These are phyloP conservation scores for Ustilago xerochloae DNA, from an alignment of 1,284 basidiomycete genomes.

Conservation along the genomic window DNA sequence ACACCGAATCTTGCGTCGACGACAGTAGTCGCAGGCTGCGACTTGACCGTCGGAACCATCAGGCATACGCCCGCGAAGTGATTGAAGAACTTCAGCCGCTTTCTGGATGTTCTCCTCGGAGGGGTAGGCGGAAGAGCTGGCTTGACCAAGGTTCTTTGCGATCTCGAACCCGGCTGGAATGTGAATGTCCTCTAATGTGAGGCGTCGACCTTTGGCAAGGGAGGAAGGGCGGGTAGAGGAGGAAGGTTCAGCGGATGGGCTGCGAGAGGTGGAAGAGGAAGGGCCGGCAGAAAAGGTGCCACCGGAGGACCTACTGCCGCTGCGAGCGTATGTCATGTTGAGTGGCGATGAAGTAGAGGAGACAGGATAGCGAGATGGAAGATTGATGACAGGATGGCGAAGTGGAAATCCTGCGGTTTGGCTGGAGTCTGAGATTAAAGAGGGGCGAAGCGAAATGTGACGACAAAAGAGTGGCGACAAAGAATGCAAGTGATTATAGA, in stretches of 20 bases:
- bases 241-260: conserved; percentile 22
- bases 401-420: background rate
- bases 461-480: background rate
- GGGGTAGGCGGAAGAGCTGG: conserved; percentile 34
- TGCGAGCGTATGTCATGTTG: conserved; percentile 32
- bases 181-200: conserved; percentile 47
- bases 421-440: too few species aligned
- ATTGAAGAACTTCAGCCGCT: conserved; percentile 39
- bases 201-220: conserved; percentile 15
- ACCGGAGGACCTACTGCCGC: conserved; percentile 30
- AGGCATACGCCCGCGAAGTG: conserved; percentile 46
- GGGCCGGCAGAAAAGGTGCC: conserved; percentile 15
- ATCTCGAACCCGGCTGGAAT: conserved; percentile 51
- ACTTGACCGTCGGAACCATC: conserved; percentile 50
- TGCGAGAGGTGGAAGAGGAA: conserved; percentile 33
- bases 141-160: conserved; percentile 32
- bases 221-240: conserved; percentile 24
- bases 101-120: conserved; percentile 49
- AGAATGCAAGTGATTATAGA: background rate
- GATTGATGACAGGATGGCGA: background rate
- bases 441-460: background rate
- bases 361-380: background rate
- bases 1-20: conserved; percentile 50
- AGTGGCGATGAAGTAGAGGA: background rate
- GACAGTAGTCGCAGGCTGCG: conserved; percentile 47